These are phyloP conservation scores for Fomes fomentarius DNA, from an alignment of 1,284 basidiomycete species.

Conservation along the genomic window DNA sequence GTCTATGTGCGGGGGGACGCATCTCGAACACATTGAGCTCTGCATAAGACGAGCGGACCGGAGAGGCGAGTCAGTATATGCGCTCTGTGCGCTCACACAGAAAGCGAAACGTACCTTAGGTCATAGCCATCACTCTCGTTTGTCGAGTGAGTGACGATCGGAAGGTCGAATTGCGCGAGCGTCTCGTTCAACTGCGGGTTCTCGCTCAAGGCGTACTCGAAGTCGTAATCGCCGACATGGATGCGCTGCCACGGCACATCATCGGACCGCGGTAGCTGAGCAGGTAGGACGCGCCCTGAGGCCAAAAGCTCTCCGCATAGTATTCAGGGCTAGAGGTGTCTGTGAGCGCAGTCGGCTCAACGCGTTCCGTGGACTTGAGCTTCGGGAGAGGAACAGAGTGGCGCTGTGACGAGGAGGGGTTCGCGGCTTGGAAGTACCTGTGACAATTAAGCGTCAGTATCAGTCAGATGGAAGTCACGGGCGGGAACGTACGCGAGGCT, in stretches of 20 bases:
- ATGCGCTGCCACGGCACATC: conserved; percentile 88
- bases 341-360: conserved; percentile 64
- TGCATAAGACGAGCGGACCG: no score
- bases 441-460: no score
- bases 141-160: conserved; percentile 71
- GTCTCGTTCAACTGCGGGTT: conserved; percentile 79
- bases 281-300: conserved; percentile 83
- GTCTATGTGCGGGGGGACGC: conserved; percentile 90
- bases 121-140: conserved; percentile 82
- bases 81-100: no score
- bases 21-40: conserved; percentile 90
- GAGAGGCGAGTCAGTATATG: no score
- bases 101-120: no score
- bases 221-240: conserved; percentile 61
- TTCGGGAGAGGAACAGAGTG: conserved; percentile 73
- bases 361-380: conserved; percentile 32
- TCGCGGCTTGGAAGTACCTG: conserved; percentile 90
- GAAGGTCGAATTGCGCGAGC: conserved; percentile 70
- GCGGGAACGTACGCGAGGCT: conserved; percentile 69
- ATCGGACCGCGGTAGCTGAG: conserved; percentile 81
- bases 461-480: no score
- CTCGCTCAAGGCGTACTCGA: conserved; percentile 68
- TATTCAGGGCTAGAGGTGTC: conserved; percentile 64
- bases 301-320: conserved; percentile 78
- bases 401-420: conserved; percentile 80